phyloP scores from a whole-genome alignment of 352 stramenopile genomes.

The Phytophthora gonapodyides region DNA sequence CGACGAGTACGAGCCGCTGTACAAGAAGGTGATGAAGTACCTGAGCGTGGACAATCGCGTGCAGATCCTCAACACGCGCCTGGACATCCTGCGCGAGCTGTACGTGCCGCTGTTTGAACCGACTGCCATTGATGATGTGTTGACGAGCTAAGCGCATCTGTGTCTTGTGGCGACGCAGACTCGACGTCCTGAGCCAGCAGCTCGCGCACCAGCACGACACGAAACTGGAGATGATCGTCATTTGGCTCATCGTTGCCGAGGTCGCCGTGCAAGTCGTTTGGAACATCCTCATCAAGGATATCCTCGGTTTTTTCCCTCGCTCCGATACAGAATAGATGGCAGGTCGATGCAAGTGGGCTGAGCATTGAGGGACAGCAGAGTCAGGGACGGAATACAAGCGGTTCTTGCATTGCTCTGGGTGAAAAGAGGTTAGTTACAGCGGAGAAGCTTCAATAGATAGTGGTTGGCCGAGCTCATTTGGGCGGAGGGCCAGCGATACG shows the following conservation, averaged over 20 bases:
- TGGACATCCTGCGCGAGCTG: constrained; percentile 93
- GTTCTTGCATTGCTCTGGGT: constrained; percentile 12
- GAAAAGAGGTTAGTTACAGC: neutral
- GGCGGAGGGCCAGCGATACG: constrained; percentile 27
- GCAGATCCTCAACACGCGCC: constrained; percentile 93
- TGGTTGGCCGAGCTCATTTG: constrained; percentile 12
- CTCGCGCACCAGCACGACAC: constrained; percentile 89
- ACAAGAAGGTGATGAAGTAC: constrained; percentile 93
- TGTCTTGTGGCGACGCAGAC: constrained; percentile 29
- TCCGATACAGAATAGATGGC: constrained; percentile 50
- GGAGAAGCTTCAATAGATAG: neutral
- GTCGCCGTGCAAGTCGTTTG: constrained; percentile 89
- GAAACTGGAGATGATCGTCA: constrained; percentile 94
- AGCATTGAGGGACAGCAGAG: constrained; percentile 8
- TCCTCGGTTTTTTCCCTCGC: constrained; percentile 83
- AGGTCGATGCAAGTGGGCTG: neutral
- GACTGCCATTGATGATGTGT: no score
- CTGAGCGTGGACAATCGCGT: constrained; percentile 92
- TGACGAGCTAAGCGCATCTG: neutral
- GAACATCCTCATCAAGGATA: constrained; percentile 91
- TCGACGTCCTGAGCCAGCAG: constrained; percentile 93
- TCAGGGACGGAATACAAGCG: constrained; percentile 16
- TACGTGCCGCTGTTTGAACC: constrained; percentile 37
- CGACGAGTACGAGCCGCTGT: constrained; percentile 92
- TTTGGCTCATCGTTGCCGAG: constrained; percentile 93